Base-by-base conservation (phyloP, 2,329 filamentous ascomycete genomes). In the Colletotrichum kahawae region DNA sequence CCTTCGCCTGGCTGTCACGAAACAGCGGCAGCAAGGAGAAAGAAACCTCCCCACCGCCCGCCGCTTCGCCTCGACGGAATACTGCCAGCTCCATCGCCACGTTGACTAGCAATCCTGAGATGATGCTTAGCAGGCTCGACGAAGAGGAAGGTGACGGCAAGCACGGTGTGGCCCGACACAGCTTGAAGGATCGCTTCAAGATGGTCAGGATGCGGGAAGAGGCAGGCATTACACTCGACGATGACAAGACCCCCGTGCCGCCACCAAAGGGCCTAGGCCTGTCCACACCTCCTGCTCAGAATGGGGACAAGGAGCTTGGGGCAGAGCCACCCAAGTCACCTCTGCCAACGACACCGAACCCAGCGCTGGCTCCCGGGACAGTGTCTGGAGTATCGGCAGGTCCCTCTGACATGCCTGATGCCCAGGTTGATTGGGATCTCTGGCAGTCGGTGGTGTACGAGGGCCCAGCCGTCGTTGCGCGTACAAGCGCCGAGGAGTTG, bases 361-460 rank as follows among this genome's bases (percentile, higher is more conserved):
- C 90, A 5, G 92, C 90, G 71, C 87, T 98, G 59, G 93, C 95
- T 1, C 96, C 96, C 0, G 96, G 96, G 2, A 98, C 96, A 2
- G 95, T 94, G 9, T 93, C 95, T 13, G 96, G 96, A 7, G 92
- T 96, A 56, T 93, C 93, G 29, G 92, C 93, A 27, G 94, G 94
- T 1, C 94, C 94, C 10, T 93, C 95, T 4, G 92, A 92, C 27
- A 89, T 93, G 77, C 85, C 87, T 16, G 94, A 96, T 80, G 88
- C 89, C 18, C 93, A 95, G 29, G 97, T 99, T n/a, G 95, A 99
- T 82, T 99, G 97, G 97, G 97, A 99, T 83, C 87, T 99, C 51
- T 99, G 97, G 97, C 96, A 99, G 82, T 92, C 94, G 29, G 94
- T 99, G 5, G 97, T 99, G 38, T 97, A 98, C 78, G 95, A 98